phyloP scores from a whole-genome alignment of 1,284 basidiomycete genomes.

The Ganoderma boninense region DNA sequence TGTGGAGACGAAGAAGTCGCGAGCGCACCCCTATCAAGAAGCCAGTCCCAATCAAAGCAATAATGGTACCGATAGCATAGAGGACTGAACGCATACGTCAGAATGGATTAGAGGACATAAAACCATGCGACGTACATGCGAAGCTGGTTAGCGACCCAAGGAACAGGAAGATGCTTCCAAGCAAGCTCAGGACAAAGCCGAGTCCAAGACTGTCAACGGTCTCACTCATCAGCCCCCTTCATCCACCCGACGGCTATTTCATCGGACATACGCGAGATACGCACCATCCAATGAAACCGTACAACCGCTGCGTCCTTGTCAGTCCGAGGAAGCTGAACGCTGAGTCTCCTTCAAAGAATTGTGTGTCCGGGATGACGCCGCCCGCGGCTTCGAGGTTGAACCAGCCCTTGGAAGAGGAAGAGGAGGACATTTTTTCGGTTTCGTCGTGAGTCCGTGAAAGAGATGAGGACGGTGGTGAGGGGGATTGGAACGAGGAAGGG shows the following conservation, averaged over 20 bases:
- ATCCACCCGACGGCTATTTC: constrained; percentile 5
- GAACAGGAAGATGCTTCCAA: constrained; percentile 85
- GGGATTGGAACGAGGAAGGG: constrained; percentile 1
- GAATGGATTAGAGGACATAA: not conserved
- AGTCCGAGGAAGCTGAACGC: constrained; percentile 84
- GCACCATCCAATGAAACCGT: constrained; percentile 86
- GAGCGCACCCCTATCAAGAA: constrained; percentile 84
- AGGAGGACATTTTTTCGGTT: constrained; percentile 23
- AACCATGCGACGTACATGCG: constrained; percentile 64
- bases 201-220: constrained; percentile 59
- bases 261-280: not conserved
- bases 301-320: constrained; percentile 81
- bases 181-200: constrained; percentile 82
- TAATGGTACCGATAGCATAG: constrained; percentile 84
- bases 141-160: constrained; percentile 78
- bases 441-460: not conserved
- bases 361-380: constrained; percentile 69
- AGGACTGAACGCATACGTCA: constrained; percentile 59
- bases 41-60: constrained; percentile 88
- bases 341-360: constrained; percentile 85
- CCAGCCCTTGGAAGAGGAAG: constrained; percentile 56
- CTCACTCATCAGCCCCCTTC: constrained; percentile 3
- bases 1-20: too few species aligned
- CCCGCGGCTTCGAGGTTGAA: constrained; percentile 76
- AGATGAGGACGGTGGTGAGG: not conserved